Base-by-base conservation (phyloP, 495 filamentous ascomycete genomes). In the Podospora pseudoanserina region DNA sequence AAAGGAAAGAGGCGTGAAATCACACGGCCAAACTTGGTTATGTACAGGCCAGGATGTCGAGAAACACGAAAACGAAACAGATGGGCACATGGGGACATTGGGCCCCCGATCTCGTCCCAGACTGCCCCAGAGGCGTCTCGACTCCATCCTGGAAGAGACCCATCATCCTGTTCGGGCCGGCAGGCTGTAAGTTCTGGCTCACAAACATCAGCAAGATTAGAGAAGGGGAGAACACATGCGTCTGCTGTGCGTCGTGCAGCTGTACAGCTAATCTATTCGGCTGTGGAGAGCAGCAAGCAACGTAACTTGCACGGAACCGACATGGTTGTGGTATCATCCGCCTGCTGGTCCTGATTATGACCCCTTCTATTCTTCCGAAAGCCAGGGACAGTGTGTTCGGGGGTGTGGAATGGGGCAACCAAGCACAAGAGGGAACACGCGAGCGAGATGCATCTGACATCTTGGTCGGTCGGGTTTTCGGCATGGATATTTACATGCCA, bases 21-120 rank as follows among this genome's bases (percentile, higher is more conserved):
- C 61, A 63, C 30, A 63, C 61, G 28, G 28, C 61, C 61, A 63
- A 63, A 63, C 61, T 63, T 63, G 61, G 61, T 63, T 63, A 13
- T 13, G 9, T 16, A 49, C 32, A 18, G 32, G 61, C 61, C 61
- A 63, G 34, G 61, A 63, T 63, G n/a, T 53, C 19, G 32, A 63
- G 61, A 63, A 58, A 63, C 61, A 49, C 61, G 32, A 63, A 32
- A 49, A 49, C 11, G 61, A 32, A 32, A 63, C 32, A 27, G 27
- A 32, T 44, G n/a, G 61, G n/a, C 32, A 49, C 61, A 34, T 20
- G n/a, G 61, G n/a, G 61, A 26, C 34, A 19, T 20, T 13, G 28
- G 60, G 0, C 30, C 32, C 61, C 30, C 61, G 61, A 44, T 63
- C 61, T 63, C 27, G 59, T 32, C 16, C 56, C 23, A 49, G 39